Conservation (phyloP, 1,139 yeast genomes). For the Protomyces pachydermus region DNA sequence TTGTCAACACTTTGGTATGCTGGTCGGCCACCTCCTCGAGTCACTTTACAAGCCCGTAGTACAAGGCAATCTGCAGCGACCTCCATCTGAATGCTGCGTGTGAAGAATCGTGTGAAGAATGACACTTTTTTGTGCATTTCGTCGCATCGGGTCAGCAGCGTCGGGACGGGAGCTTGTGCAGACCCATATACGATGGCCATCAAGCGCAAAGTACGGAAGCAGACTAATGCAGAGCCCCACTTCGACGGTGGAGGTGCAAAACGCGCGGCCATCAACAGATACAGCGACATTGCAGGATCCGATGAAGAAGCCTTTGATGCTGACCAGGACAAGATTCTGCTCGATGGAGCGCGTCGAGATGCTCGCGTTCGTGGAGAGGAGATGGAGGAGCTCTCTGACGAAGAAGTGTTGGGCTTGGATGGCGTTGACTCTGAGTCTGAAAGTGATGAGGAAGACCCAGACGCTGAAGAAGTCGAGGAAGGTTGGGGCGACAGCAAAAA, state of each 20-base stretch:
- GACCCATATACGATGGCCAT: neutral
- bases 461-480: conserved; percentile 35
- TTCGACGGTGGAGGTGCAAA: conserved; percentile 25
- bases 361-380: conserved; percentile 6
- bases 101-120: no score
- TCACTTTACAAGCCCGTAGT: no score
- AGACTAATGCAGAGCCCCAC: conserved; percentile 3
- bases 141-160: no score
- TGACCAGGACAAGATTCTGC: conserved; percentile 33
- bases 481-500: conserved; percentile 77
- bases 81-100: no score
- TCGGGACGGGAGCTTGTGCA: no score
- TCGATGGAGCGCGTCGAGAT: conserved; percentile 26
- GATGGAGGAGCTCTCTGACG: conserved; percentile 32
- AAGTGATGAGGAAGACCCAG: conserved; percentile 31
- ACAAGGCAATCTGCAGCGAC: no score
- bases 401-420: conserved; percentile 33
- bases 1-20: no score
- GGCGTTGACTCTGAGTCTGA: conserved; percentile 18
- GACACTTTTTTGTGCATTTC: no score
- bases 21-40: no score
- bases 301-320: conserved; percentile 34
- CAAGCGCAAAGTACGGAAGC: conserved; percentile 7
- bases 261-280: conserved; percentile 5
- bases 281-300: conserved; percentile 27